These are phyloP conservation scores for Sporobolomyces roseus DNA, from an alignment of 768 basidiomycete genomes.

Conservation along the genomic window DNA sequence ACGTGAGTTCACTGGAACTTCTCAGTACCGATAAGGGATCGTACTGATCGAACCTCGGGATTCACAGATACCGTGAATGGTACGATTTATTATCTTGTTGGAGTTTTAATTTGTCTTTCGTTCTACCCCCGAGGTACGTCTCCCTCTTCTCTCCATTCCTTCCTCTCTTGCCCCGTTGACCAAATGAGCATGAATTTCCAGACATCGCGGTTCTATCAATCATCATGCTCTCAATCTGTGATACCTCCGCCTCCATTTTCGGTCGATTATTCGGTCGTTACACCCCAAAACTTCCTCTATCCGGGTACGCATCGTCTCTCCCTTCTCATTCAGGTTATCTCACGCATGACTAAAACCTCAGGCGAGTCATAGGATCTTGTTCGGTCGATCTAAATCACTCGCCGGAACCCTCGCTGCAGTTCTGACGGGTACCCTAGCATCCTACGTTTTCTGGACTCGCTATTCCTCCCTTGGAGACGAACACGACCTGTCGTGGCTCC, in stretches of 20 bases:
- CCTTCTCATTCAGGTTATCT: too few relatives aligned
- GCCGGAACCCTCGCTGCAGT: conserved; percentile 44
- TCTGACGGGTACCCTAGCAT: conserved; percentile 37
- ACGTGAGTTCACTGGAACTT: not conserved
- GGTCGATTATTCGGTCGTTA: conserved; percentile 45
- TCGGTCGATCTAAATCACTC: conserved; percentile 44
- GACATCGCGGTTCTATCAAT: conserved; percentile 45
- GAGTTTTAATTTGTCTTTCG: conserved; percentile 40
- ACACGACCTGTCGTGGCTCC: conserved; percentile 43
- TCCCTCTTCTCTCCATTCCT: not conserved
- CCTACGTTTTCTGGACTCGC: conserved; percentile 42
- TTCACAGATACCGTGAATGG: conserved; percentile 23
- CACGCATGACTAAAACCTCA: too few relatives aligned
- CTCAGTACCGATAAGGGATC: not conserved
- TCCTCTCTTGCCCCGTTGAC: not conserved
- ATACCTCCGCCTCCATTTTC: conserved; percentile 45
- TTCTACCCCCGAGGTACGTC: conserved; percentile 43
- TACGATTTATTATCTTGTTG: conserved; percentile 45
- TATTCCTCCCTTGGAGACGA: conserved; percentile 38
- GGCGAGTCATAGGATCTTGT: conserved; percentile 36
- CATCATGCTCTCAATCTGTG: conserved; percentile 45
- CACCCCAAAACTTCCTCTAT: conserved; percentile 44
- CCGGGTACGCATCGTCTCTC: conserved; percentile 15
- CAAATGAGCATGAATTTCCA: conserved; percentile 5
- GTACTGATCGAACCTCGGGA: conserved; percentile 10